Percentiles rank a stretch among this genome's conserved stretches.
These are phyloP conservation scores for Paramyrothecium sp. DNA, from an alignment of 2,329 filamentous ascomycete species.

Conservation along the genomic window DNA sequence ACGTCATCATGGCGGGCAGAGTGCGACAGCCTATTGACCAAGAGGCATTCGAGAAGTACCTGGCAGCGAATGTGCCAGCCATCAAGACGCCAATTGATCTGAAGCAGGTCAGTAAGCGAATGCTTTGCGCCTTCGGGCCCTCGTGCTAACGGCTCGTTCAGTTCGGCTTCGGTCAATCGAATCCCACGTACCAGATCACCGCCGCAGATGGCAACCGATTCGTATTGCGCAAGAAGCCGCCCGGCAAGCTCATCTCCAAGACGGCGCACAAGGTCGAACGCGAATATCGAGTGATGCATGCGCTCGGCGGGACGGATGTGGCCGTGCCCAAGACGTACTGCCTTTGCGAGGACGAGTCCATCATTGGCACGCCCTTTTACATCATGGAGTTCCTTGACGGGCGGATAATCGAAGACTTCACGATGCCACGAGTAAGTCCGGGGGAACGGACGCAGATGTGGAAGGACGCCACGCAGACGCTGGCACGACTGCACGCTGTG, in stretches of 20 bases:
- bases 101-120: constrained; percentile 69
- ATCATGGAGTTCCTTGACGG: constrained; percentile 96
- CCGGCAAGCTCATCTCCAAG: constrained; percentile 88
- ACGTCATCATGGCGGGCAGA: constrained; percentile 69
- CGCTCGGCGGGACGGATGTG: constrained; percentile 75
- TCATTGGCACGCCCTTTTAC: constrained; percentile 92
- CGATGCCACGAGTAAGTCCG: constrained; percentile 69
- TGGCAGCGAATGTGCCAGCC: constrained; percentile 74
- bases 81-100: constrained; percentile 82
- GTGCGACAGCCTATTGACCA: constrained; percentile 91
- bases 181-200: constrained; percentile 92
- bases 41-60: constrained; percentile 73
- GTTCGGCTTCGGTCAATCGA: constrained; percentile 97
- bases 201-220: constrained; percentile 67
- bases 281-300: constrained; percentile 88
- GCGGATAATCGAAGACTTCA: constrained; percentile 86
- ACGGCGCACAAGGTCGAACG: constrained; percentile 96
- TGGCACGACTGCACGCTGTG: constrained; percentile 83
- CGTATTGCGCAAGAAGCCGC: constrained; percentile 96
- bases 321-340: constrained; percentile 81
- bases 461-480: constrained; percentile 77
- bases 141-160: constrained; percentile 32
- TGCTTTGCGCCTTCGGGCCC: not conserved
- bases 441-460: constrained; percentile 77
- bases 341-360: constrained; percentile 76